These are phyloP conservation scores for Gardenia jasminoides DNA, from an alignment of 257 asterid genomes.

Conservation along the genomic window DNA sequence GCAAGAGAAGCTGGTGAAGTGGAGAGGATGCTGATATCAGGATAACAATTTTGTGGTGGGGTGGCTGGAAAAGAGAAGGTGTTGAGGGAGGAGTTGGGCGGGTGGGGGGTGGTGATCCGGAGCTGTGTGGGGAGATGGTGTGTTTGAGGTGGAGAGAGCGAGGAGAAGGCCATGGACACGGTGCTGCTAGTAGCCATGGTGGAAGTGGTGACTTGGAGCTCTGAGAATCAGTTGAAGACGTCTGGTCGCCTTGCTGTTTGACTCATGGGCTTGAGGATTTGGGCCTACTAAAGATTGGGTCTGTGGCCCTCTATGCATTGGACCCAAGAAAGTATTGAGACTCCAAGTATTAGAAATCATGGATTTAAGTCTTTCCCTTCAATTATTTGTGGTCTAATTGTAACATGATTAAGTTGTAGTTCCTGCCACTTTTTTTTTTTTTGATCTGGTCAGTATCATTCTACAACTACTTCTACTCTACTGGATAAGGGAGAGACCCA, in stretches of 20 bases:
- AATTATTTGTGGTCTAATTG: too few species aligned
- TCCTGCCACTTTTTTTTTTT: too few species aligned
- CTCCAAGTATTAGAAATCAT: too few species aligned
- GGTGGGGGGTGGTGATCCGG: background rate
- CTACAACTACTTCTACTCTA: too few species aligned
- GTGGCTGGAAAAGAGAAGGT: conserved; percentile 18
- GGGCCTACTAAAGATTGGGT: background rate
- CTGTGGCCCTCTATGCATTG: background rate
- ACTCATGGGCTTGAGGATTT: background rate
- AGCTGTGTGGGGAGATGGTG: conserved; percentile 7
- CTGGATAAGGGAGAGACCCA: too few species aligned
- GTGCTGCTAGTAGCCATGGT: conserved; percentile 24
- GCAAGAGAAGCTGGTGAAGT: background rate
- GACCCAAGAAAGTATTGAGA: too few species aligned
- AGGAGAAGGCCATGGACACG: conserved; percentile 81
- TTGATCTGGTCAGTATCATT: too few species aligned
- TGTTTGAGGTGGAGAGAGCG: conserved; percentile 36
- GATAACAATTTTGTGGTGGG: conserved; percentile 16
- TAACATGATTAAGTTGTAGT: too few species aligned
- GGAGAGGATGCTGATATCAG: conserved; percentile 2
- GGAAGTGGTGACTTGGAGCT: conserved; percentile 9
- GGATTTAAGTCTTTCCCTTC: too few species aligned
- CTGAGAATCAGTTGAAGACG: background rate
- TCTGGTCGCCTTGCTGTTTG: background rate
- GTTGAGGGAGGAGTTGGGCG: conserved; percentile 15